Evolutionary conservation across 139 green algal genomes (phyloP), one percentile per base, ranked within the genome.

Genomic region (Diplosphaera chodatii): DNA sequence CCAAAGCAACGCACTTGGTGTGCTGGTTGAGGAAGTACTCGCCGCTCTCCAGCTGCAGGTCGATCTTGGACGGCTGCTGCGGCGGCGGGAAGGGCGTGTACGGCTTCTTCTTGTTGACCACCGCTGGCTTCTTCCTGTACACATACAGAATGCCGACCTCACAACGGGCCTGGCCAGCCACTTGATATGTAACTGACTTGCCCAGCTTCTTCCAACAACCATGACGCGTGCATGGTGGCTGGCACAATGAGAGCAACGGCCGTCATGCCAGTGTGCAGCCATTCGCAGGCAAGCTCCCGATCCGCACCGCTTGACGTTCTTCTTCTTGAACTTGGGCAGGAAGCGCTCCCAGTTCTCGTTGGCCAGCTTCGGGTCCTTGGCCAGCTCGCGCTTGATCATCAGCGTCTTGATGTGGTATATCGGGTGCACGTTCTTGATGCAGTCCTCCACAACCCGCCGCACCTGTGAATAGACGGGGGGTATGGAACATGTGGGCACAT

Each of bases 401-500:
- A 99, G 84, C 48, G 86, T 85, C 79, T 93, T 99, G 83, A 99
- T 97, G 89, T 99, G 95, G 78, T 98, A 99, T 76, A 99, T 99
- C 41, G 95, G 95, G 83, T 99, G 95, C 10, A 98, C 71, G 79
- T 98, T 98, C 62, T 95, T 91, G 40, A 99, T 97, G 85, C 90
- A 97, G 72, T 99, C 95, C 86, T 99, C 95, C 64, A 98, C 91
- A 20, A 99, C 87, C 28, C 89, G 83, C n/a, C 95, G 75, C 64
- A 92, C 77, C 77, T 81, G 75, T 16, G 31, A 0, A 4, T n/a
- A n/a, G n/a, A n/a, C n/a, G n/a, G n/a, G n/a, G n/a, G n/a, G n/a
- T n/a, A n/a, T n/a, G n/a, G n/a, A n/a, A n/a, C n/a, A n/a, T n/a
- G n/a, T n/a, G n/a, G n/a, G n/a, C n/a, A n/a, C n/a, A n/a, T n/a